Evolutionary conservation across 2,329 filamentous ascomycete genomes (phyloP).

Genomic region (Xylaria sp.): DNA sequence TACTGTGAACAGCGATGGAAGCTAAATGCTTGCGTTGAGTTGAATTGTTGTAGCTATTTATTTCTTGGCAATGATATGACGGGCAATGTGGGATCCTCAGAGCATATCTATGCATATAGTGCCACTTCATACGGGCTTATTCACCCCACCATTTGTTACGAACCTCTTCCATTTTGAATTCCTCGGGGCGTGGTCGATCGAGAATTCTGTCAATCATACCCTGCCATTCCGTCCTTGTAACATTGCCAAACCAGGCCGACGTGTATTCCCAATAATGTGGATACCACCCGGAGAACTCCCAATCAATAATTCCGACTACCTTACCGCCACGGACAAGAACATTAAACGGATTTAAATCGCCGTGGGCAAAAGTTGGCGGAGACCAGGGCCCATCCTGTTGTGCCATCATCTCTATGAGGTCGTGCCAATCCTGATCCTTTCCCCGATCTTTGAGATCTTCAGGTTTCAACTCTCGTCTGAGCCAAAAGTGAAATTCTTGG

Average conservation of each 20-base stretch:
- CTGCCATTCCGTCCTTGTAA: not conserved
- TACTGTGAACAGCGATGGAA: no score
- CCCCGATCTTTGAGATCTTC: not conserved
- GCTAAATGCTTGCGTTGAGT: no score
- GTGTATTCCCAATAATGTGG: conserved; percentile 1
- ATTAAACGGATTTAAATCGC: not conserved
- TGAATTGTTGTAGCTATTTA: no score
- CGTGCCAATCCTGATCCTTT: not conserved
- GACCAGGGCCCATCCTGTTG: not conserved
- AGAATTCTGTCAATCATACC: not conserved
- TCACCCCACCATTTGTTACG: not conserved
- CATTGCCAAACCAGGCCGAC: not conserved
- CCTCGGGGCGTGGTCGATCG: not conserved
- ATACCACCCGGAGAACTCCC: conserved; percentile 4
- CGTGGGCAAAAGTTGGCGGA: not conserved
- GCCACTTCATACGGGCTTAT: no score
- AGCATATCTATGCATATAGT: no score
- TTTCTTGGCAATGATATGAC: no score
- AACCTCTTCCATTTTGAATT: not conserved
- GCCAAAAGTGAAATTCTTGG: not conserved
- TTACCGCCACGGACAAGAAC: not conserved
- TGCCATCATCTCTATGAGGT: not conserved
- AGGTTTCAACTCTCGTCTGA: not conserved
- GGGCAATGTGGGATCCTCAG: no score
- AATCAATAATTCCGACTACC: not conserved